Percentiles rank a stretch among this genome's conserved stretches.
These are phyloP conservation scores for Umbilicaria muhlenbergii DNA, from an alignment of 495 filamentous ascomycete genomes.

Conservation along the genomic window DNA sequence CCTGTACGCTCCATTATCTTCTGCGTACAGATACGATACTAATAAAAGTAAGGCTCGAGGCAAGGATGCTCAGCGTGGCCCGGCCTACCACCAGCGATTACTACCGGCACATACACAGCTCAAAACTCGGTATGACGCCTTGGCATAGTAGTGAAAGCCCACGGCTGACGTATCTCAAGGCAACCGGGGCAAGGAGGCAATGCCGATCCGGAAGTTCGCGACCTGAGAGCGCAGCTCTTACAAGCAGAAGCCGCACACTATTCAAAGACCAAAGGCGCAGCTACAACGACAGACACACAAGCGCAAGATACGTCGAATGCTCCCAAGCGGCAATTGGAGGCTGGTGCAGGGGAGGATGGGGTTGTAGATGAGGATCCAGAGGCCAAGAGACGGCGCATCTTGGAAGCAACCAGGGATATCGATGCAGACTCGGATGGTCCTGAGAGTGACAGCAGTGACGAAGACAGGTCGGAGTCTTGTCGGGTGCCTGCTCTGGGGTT, in stretches of 20 bases:
- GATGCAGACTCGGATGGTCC: conserved; percentile 75
- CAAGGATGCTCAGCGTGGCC: conserved; percentile 86
- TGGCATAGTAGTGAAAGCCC: conserved; percentile 8
- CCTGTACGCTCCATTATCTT: conserved; percentile 6
- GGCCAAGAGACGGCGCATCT: conserved; percentile 68
- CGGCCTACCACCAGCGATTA: conserved; percentile 91
- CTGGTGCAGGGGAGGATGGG: conserved; percentile 21
- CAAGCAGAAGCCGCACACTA: conserved; percentile 77
- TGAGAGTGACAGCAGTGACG: conserved; percentile 54
- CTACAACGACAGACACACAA: conserved; percentile 20
- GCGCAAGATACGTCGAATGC: conserved; percentile 20
- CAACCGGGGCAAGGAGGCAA: conserved; percentile 83
- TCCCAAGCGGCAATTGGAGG: conserved; percentile 55
- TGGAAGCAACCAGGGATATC: conserved; percentile 78
- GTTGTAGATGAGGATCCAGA: conserved; percentile 56
- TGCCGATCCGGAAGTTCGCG: conserved; percentile 54
- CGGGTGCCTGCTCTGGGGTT: no score
- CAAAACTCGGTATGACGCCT: conserved; percentile 52
- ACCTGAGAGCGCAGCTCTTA: conserved; percentile 82
- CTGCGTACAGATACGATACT: background rate
- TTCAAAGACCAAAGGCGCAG: conserved; percentile 60
- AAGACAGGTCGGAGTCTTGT: conserved; percentile 36
- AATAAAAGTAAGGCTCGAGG: conserved; percentile 52
- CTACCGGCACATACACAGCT: conserved; percentile 84
- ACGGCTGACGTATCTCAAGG: conserved; percentile 20